Evolutionary conservation across 345 rosid species (phyloP).

Genomic region (Cochlearia excelsa): DNA sequence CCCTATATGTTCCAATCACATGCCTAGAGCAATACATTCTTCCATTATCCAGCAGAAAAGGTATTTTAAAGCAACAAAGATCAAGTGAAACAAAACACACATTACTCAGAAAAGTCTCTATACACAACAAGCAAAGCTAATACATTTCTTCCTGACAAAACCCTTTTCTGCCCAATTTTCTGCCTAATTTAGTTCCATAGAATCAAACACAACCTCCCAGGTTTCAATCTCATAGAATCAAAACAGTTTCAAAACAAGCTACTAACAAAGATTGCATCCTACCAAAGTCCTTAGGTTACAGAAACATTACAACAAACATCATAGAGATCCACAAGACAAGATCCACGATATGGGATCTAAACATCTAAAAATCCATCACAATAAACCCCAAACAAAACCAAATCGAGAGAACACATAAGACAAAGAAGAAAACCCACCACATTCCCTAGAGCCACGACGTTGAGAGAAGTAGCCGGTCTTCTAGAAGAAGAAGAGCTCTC

Average conservation of each 20-base stretch:
- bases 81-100: conserved; percentile 6
- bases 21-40: background rate
- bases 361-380: conserved; percentile 19
- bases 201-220: background rate
- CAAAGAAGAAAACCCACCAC: conserved; percentile 55
- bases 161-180: conserved; percentile 1
- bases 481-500: conserved; percentile 58
- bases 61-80: background rate
- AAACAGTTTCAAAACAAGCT: conserved; percentile 10
- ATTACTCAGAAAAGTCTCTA: background rate
- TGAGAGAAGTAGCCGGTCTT: conserved; percentile 70
- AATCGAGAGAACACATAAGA: conserved; percentile 13
- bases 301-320: conserved; percentile 12
- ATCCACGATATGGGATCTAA: conserved; percentile 27
- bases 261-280: conserved; percentile 17
- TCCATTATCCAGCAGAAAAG: background rate
- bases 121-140: background rate
- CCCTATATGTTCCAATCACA: conserved; percentile 2
- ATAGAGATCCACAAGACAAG: conserved; percentile 39
- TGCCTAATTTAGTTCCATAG: background rate
- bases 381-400: conserved; percentile 13
- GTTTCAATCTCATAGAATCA: conserved; percentile 10
- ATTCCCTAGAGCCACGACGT: conserved; percentile 87
- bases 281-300: background rate
- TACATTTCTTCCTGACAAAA: conserved; percentile 3